Evolutionary conservation across 306 rosid genomes (phyloP).

Genomic region (Ormosia semicastrata): DNA sequence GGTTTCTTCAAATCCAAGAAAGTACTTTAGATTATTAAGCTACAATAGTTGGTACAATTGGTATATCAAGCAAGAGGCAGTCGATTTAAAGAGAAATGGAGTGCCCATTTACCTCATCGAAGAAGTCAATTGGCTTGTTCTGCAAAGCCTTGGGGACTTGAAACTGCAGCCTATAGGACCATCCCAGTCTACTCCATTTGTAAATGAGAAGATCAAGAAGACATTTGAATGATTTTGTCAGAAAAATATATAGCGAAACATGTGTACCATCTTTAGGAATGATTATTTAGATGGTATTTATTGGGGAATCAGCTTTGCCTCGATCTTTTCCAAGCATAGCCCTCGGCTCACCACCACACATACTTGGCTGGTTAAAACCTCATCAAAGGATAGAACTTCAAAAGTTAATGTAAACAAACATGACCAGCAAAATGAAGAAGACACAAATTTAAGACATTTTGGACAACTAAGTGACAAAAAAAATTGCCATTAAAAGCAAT

Average conservation of each 20-base stretch:
- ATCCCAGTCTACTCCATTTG: slow-evolving; percentile 94
- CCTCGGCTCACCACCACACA: slow-evolving; percentile 97
- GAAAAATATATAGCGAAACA: not conserved
- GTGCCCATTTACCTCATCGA: slow-evolving; percentile 56
- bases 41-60: not conserved
- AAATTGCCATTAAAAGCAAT: slow-evolving; percentile 78
- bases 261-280: slow-evolving; percentile 75
- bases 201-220: slow-evolving; percentile 80
- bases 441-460: not conserved
- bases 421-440: not conserved
- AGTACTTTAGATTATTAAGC: not conserved
- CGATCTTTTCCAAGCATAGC: slow-evolving; percentile 69
- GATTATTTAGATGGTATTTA: slow-evolving; percentile 78
- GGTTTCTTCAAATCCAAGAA: not conserved
- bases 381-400: slow-evolving; percentile 43
- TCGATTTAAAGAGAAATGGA: too few relatives aligned
- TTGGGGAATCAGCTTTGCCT: slow-evolving; percentile 88
- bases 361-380: slow-evolving; percentile 94
- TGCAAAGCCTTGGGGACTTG: slow-evolving; percentile 62
- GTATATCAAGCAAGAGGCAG: too few relatives aligned
- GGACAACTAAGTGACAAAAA: not conserved
- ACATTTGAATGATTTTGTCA: not conserved
- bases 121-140: slow-evolving; percentile 79
- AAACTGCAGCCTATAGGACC: slow-evolving; percentile 90
- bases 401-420: not conserved